A percentile compares a stretch with the other conserved stretches of the same genome.
Evolutionary conservation across 2,329 filamentous ascomycete species (phyloP).

Genomic region (Corynespora cassiicola): DNA sequence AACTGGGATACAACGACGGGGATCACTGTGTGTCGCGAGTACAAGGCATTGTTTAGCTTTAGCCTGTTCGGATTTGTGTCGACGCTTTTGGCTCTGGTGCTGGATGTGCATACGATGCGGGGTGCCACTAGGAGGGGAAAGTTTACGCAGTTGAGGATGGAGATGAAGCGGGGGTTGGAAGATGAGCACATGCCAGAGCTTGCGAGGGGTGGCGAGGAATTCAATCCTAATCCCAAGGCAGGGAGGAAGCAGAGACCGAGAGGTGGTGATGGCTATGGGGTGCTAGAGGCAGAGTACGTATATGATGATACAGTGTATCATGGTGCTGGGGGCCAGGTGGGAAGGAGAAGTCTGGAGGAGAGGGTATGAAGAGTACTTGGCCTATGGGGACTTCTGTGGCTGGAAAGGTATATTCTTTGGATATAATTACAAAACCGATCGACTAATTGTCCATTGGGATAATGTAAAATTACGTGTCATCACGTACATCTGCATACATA

Average conservation of each 20-base stretch:
- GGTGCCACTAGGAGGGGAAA: conserved; percentile 51
- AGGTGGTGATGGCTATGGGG: conserved; percentile 45
- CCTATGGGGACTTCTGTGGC: too few relatives aligned
- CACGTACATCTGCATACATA: too few relatives aligned
- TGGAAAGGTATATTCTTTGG: too few relatives aligned
- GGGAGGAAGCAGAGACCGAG: conserved; percentile 10
- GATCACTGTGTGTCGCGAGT: conserved; percentile 62
- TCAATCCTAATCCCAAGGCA: conserved; percentile 32
- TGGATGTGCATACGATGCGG: conserved; percentile 58
- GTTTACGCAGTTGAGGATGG: conserved; percentile 57
- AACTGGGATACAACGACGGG: conserved; percentile 63
- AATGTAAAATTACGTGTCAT: too few relatives aligned
- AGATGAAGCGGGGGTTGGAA: conserved; percentile 27
- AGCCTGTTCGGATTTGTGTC: conserved; percentile 55
- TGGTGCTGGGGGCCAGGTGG: conserved; percentile 34
- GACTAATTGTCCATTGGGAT: too few relatives aligned
- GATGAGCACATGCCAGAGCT: conserved; percentile 20
- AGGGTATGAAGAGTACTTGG: conserved; percentile 11
- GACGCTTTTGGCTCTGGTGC: conserved; percentile 53
- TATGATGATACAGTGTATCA: conserved; percentile 51
- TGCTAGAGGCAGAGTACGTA: conserved; percentile 51
- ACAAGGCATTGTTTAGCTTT: conserved; percentile 68
- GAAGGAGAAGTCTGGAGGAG: conserved; percentile 18
- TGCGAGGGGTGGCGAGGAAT: conserved; percentile 19
- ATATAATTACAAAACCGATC: too few relatives aligned